Evolutionary conservation across 169 alveolate species (phyloP), one percentile per base, ranked within the genome.

Genomic region (Eimeria sp.): DNA sequence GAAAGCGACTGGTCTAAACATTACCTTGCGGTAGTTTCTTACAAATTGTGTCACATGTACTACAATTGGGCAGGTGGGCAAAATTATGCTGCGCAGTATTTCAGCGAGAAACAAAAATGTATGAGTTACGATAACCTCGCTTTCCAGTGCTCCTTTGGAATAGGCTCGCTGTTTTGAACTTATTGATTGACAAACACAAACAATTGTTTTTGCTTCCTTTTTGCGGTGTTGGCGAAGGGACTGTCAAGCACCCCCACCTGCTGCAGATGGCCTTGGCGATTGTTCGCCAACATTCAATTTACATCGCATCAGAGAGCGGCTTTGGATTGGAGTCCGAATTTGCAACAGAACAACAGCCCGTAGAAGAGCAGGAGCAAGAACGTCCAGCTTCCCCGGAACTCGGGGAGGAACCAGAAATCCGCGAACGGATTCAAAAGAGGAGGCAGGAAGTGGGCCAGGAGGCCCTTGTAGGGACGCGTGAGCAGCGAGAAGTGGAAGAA

Each of bases 251-350:
- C 72, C 94, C 94, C 37, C 82, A 87, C 94, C 52, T 87, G 9
- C 83, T 87, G 80, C 94, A 87, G 82, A 87, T 87, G 94, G 83
- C 94, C 43, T 49, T 87, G n/a, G 94, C 94, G 18, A 87, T 87
- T 27, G 94, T 87, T 52, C 82, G 94, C 18, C 94, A 87, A 33
- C 94, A 87, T 52, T n/a, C 72, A 40, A 87, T 87, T 20, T 87
- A 87, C 83, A 64, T 87, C 54, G 94, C 85, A 4, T 87, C 83
- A n/a, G 94, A 62, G n/a, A 87, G 83, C 66, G 94, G 94, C 25
- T 87, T 54, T 46, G 94, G 94, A 9, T 85, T 87, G 46, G 94
- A 87, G 80, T 87, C 83, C 20, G 94, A 87, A 43, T 87, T 87
- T 49, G 68, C 64, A 4, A 68, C 37, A 2, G 94, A 87, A 8